Base-by-base conservation (phyloP, 2,329 filamentous ascomycete species). In the Claviceps monticola region DNA sequence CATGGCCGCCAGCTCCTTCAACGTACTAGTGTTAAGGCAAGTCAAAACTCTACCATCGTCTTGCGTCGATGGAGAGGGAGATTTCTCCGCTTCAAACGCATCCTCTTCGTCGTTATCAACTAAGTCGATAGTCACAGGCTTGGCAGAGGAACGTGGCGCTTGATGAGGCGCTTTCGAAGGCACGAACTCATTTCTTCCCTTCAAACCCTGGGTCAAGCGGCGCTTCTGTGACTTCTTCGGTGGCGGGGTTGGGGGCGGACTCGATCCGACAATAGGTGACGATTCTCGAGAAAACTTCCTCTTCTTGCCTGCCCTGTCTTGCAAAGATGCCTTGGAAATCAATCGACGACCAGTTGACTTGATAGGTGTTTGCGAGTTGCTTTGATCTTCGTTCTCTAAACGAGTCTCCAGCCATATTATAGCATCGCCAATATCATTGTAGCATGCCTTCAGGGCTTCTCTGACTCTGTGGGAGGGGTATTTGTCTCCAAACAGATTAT, bases 21-120 rank as follows among this genome's bases (percentile, higher is more conserved):
- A 71, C 5, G 81, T 80, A 64, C 87, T 93, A 0, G 75, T 80
- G 62, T 97, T 97, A 66, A 98, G 82, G 61, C 89, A 94, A 7
- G 82, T 76, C 29, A 97, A 71, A 6, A 96, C 78, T 48, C 66
- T 64, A 47, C 67, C 64, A 41, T 64, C 64, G 41, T 65, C 66
- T n/a, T 68, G 62, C 5, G 63, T 57, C 3, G 50, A 58, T 1
- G 56, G 58, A 7, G 57, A 56, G 8, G 64, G 63, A 5, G 63
- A 65, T 16, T 53, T 51, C 52, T 69, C 64, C 7, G 67, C 68
- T 46, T 68, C 60, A 50, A 68, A 69, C 8, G 64, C 62, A 43
- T 74, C 72, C 41, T 70, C 68, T 39, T 68, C 68, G 48, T 71
- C 70, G 34, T 71, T 64, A 16, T 68, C 66, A 6, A 69, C 59